Evolutionary conservation across 768 basidiomycete species (phyloP), one percentile per base, ranked within the genome.

Genomic region (Wakefieldia striispora): DNA sequence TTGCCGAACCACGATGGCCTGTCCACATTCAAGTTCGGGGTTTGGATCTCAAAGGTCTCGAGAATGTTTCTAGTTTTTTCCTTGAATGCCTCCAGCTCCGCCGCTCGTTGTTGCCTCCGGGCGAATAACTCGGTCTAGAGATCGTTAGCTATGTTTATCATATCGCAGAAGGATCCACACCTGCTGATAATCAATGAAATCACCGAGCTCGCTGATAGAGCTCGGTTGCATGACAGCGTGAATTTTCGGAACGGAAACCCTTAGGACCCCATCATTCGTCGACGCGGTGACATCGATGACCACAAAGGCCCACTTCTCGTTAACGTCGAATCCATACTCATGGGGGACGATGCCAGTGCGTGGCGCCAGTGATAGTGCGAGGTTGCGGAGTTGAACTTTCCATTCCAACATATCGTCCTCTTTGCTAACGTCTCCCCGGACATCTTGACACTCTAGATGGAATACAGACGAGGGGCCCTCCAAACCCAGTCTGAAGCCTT

Each of bases 161-260:
- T 21, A 21, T n/a, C 16, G 14, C 6, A 10, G 14, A 46, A 40
- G 24, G 9, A 23, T 29, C 9, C 47, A 53, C 70, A 86, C 91
- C 77, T 90, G 91, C 36, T 91, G 72, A 57, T 91, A 78, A 62
- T 95, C 92, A 35, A 92, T 67, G 54, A 93, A 91, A 63, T 97
- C 95, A 14, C 87, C 90, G 8, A 97, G 72, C 63, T 95, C 90
- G 19, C 87, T 86, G 43, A 97, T 85, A 0, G 95, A 95, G 55
- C 90, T 91, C 10, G 95, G 86, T 65, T 94, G 93, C 87, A 97
- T 86, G 29, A 95, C 88, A 1, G 95, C 93, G 60, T 97, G 91
- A 3, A 92, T 82, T 66, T 87, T 90, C 8, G 79, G 81, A 20
- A 95, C 68, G 1, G 72, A 66, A 26, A 93, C 51, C 31, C 82